Evolutionary conservation across 768 basidiomycete genomes (phyloP).

Genomic region (Suillus bovinus): DNA sequence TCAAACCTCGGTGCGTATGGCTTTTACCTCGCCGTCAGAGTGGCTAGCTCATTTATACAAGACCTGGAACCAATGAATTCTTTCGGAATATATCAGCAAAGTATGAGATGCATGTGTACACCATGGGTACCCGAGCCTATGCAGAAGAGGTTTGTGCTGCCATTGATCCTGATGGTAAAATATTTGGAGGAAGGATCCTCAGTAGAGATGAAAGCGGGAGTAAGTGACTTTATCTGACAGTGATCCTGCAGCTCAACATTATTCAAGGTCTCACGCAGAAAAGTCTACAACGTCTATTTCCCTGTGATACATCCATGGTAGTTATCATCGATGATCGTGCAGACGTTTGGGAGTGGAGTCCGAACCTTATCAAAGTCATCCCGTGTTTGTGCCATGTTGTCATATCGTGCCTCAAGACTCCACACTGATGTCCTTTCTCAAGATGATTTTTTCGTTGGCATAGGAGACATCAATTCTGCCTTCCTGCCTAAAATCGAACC

Average conservation of each 20-base stretch:
- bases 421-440: slow-evolving; percentile 11
- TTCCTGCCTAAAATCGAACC: slow-evolving; percentile 83
- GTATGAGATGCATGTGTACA: slow-evolving; percentile 99
- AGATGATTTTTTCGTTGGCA: slow-evolving; percentile 99
- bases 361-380: slow-evolving; percentile 94
- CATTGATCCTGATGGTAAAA: slow-evolving; percentile 84
- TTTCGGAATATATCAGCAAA: slow-evolving; percentile 66
- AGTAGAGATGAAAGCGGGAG: slow-evolving; percentile 97
- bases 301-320: slow-evolving; percentile 97
- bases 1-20: slow-evolving; percentile 84
- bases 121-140: slow-evolving; percentile 98
- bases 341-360: slow-evolving; percentile 98
- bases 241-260: slow-evolving; percentile 16
- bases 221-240: slow-evolving; percentile 41
- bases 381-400: slow-evolving; percentile 65
- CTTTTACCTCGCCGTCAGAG: neutral
- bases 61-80: slow-evolving; percentile 86
- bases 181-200: slow-evolving; percentile 86
- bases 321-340: slow-evolving; percentile 98
- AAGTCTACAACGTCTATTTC: slow-evolving; percentile 88
- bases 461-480: slow-evolving; percentile 96
- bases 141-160: slow-evolving; percentile 93
- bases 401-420: neutral
- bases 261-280: slow-evolving; percentile 83
- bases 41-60: slow-evolving; percentile 24